Percentiles rank a stretch among this genome's conserved stretches.
Evolutionary conservation across 345 rosid genomes (phyloP).

Genomic region (Chamaenerion angustifolium): DNA sequence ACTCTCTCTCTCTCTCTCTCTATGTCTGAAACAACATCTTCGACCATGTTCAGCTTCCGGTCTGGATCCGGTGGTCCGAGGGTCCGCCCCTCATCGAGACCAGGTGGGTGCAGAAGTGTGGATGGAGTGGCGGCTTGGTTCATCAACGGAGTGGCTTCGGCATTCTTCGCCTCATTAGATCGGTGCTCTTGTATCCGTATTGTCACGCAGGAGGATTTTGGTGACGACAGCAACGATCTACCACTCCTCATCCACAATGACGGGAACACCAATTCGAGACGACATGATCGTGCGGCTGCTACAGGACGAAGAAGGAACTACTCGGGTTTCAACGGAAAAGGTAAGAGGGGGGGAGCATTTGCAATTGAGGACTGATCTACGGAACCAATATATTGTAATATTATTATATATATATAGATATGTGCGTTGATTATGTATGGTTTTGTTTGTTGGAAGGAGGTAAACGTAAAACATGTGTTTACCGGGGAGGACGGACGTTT

Average conservation of each 20-base stretch:
- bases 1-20: conserved; percentile 1
- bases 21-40: conserved; percentile 10
- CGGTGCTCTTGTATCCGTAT: conserved; percentile 15
- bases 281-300: conserved; percentile 2
- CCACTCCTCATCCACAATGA: conserved; percentile 9
- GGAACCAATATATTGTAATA: not conserved
- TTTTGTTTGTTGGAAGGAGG: conserved; percentile 1
- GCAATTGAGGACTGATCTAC: conserved; percentile 8
- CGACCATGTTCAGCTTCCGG: conserved; percentile 12
- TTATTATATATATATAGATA: not conserved
- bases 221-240: conserved; percentile 12
- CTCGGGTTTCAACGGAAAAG: too few species aligned
- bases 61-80: conserved; percentile 5
- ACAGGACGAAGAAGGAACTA: conserved; percentile 1
- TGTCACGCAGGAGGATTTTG: conserved; percentile 11
- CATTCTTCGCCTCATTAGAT: conserved; percentile 13
- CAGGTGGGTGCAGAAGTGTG: conserved; percentile 8
- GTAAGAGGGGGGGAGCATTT: conserved; percentile 2
- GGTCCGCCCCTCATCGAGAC: conserved; percentile 6
- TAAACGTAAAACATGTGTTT: not conserved
- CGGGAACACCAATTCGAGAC: conserved; percentile 2
- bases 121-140: conserved; percentile 16
- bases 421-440: not conserved
- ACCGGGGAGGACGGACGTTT: too few species aligned
- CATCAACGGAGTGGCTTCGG: conserved; percentile 8